These are phyloP conservation scores for Ascoidea asiatica DNA, from an alignment of 805 yeast genomes.

Conservation along the genomic window DNA sequence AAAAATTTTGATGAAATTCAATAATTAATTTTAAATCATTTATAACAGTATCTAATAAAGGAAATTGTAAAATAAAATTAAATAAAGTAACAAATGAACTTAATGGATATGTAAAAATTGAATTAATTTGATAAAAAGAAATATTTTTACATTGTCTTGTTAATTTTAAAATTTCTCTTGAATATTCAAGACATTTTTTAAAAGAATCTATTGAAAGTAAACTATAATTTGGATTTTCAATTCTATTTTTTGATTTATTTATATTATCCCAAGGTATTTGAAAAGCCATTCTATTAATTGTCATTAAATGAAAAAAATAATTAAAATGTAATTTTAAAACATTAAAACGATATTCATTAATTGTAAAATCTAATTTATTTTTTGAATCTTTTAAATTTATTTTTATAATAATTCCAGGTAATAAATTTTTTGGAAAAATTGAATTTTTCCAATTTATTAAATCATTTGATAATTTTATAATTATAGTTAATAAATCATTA, in stretches of 20 bases:
- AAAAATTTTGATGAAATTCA: background rate
- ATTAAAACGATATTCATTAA: background rate
- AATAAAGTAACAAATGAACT: background rate
- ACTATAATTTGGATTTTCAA: background rate
- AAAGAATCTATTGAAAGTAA: background rate
- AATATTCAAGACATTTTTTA: background rate
- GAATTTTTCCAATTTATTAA: conserved; percentile 1
- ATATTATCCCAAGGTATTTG: background rate
- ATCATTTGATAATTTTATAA: conserved; percentile 2
- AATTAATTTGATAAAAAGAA: background rate
- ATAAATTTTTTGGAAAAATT: background rate
- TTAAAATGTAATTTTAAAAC: background rate
- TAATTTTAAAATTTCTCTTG: conserved; percentile 2
- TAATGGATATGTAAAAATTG: background rate
- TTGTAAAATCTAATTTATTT: background rate
- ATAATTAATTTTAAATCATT: background rate
- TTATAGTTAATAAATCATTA: conserved; percentile 5
- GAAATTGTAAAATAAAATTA: background rate
- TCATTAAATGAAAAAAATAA: conserved; percentile 1
- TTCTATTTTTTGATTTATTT: background rate
- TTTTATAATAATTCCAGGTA: background rate
- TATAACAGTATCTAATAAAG: background rate
- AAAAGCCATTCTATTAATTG: background rate
- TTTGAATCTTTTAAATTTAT: background rate
- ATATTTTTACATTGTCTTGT: conserved; percentile 6